phyloP scores from a whole-genome alignment of 352 stramenopile genomes.

The Blastocystis sp. region DNA sequence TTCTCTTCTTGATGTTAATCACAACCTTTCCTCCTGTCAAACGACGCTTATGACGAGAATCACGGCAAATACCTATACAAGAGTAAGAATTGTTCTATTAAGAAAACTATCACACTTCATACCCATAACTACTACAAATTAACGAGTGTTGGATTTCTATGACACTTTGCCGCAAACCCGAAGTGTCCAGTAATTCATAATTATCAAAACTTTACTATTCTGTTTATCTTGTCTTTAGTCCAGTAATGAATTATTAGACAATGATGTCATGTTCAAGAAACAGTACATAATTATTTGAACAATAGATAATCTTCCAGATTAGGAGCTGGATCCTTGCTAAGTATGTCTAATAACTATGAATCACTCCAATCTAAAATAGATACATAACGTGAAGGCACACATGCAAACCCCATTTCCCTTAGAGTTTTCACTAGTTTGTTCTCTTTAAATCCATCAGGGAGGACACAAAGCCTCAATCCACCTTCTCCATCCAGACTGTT shows the following conservation, averaged over 20 bases:
- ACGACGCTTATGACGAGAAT: constrained; percentile 66
- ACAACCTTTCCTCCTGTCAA: constrained; percentile 53
- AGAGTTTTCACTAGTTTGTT: not conserved
- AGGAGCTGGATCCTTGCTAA: constrained; percentile 36
- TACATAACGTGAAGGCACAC: not conserved
- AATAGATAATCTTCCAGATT: constrained; percentile 15
- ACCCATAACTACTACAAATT: not conserved
- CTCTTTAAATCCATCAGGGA: not conserved
- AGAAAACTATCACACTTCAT: too few species aligned
- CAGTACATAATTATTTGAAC: not conserved
- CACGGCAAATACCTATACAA: constrained; percentile 61
- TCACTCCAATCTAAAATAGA: not conserved
- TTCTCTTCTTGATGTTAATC: constrained; percentile 67
- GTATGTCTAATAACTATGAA: constrained; percentile 30
- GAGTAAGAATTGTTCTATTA: not conserved
- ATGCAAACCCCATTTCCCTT: not conserved
- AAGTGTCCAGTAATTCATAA: constrained; percentile 38
- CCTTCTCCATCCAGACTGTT: not conserved
- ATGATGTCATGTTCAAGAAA: not conserved
- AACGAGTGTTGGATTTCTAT: constrained; percentile 6
- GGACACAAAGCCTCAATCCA: not conserved
- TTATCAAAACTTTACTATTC: not conserved
- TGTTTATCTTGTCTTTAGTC: too few species aligned
- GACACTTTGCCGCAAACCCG: not conserved
- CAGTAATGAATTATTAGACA: too few species aligned